Base-by-base conservation (phyloP, 768 basidiomycete genomes). In the Calocera cornea region DNA sequence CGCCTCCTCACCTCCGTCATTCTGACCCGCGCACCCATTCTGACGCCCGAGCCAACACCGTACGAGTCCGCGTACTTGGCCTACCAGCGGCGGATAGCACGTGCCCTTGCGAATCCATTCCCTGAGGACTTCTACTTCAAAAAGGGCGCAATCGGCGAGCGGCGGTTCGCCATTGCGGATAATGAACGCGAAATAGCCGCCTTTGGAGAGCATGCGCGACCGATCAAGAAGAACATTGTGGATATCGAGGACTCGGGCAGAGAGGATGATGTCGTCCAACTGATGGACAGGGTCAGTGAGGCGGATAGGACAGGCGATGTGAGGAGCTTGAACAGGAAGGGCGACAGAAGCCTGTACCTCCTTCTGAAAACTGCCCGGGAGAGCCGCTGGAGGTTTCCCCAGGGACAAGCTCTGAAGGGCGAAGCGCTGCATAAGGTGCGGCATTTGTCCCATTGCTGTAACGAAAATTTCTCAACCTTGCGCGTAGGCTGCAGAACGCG, bases 61-160 rank as follows among this genome's bases (percentile, higher is more conserved):
- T 89, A 95, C 72, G 91, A 95, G 77, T 79, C 81, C 71, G 86
- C 90, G 14, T 94, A 89, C 77, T 87, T 90, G 76, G 80, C 83
- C 65, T 95, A 95, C 81, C 89, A 92, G 75, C 80, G 84, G 10
- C 86, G 90, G 47, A 84, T 97, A 73, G 84, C 86, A 72, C 87
- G 90, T 71, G 88, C 93, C 1, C 79, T 97, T 63, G 88, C 88
- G 75, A 91, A 92, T 71, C 94, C 94, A 0, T 87, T 92, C 75
- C 90, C 94, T 19, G 81, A 84, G 68, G 87, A 93, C 60, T 92
- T 95, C 77, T 97, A 95, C 79, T 95, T 95, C 83, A 93, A 93
- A 77, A 87, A 87, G 64, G 94, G 94, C 10, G 90, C 93, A 0
- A 80, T 90, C 17, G 83, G 94, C 34, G 88, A 94, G 75, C 85